Percentiles rank a stretch among this genome's conserved stretches.
phyloP scores from a whole-genome alignment of 1,284 basidiomycete species.

The Flammula alnicola region DNA sequence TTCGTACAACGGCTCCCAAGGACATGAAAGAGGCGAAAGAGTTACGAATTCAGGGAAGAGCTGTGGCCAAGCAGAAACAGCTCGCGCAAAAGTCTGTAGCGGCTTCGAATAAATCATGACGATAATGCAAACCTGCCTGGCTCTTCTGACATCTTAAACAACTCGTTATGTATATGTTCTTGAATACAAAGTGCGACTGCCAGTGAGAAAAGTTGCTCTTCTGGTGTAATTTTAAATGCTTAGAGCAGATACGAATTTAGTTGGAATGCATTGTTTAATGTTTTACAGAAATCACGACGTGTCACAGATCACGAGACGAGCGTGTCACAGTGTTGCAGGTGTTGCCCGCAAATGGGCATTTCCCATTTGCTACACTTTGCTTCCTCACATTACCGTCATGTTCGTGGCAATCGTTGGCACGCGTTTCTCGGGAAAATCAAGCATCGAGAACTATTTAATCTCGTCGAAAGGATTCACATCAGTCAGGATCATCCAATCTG shows the following conservation, averaged over 20 bases:
- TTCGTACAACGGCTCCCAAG: conserved; percentile 80
- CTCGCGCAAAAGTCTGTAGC: too few species aligned
- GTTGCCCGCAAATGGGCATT: too few species aligned
- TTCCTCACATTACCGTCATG: conserved; percentile 30
- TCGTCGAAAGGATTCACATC: conserved; percentile 53
- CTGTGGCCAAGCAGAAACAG: conserved; percentile 51
- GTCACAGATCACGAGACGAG: conserved; percentile 2
- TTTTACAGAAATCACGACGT: background rate
- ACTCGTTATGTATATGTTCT: background rate
- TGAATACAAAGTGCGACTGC: too few species aligned
- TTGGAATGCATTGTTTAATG: too few species aligned
- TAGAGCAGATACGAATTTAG: too few species aligned
- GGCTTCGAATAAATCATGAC: too few species aligned
- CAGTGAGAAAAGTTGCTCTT: too few species aligned
- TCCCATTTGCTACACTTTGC: background rate
- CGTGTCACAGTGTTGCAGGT: too few species aligned
- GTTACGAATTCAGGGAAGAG: conserved; percentile 57
- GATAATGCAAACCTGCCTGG: too few species aligned
- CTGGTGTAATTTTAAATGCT: too few species aligned
- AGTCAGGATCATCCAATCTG: conserved; percentile 40
- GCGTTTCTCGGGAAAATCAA: conserved; percentile 79
- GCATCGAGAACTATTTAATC: conserved; percentile 77
- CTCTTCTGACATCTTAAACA: too few species aligned
- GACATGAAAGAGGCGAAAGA: conserved; percentile 79
- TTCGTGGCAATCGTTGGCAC: conserved; percentile 91